Percentiles rank a stretch among this genome's conserved stretches.
These are phyloP conservation scores for Tilletia caries DNA, from an alignment of 1,284 basidiomycete genomes.

Conservation along the genomic window DNA sequence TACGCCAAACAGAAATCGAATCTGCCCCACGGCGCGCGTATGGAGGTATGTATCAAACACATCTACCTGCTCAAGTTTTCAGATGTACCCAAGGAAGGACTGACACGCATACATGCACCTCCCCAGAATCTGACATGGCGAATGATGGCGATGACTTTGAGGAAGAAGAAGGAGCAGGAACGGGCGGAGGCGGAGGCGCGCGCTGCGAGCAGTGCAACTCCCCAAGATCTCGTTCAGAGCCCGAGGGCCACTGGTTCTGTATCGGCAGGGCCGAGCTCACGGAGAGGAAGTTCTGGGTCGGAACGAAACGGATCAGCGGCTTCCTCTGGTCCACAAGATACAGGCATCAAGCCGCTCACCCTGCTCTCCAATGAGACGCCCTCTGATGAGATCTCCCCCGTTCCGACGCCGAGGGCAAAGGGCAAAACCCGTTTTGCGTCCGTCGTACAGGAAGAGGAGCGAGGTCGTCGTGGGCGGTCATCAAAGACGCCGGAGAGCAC, in stretches of 20 bases:
- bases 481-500: conserved; percentile 43
- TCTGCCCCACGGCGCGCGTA: conserved; percentile 83
- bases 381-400: neutral
- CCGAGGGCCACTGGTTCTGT: neutral
- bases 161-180: conserved; percentile 66
- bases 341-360: conserved; percentile 6
- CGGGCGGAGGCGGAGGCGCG: conserved; percentile 29
- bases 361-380: neutral
- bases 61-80: neutral
- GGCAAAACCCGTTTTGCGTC: conserved; percentile 58
- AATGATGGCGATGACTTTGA: conserved; percentile 91
- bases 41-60: conserved; percentile 62
- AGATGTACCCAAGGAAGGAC: neutral
- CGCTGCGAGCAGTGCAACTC: neutral
- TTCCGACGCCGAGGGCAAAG: conserved; percentile 32
- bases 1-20: conserved; percentile 82
- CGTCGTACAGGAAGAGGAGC: conserved; percentile 41
- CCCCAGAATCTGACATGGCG: conserved; percentile 81
- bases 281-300: neutral
- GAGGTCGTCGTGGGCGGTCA: conserved; percentile 38
- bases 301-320: neutral
- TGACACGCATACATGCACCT: neutral
- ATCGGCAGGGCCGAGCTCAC: conserved; percentile 7
- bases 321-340: conserved; percentile 2
- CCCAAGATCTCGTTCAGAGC: neutral